These are phyloP conservation scores for Alternaria metachromatica DNA, from an alignment of 2,329 filamentous ascomycete genomes.

Conservation along the genomic window DNA sequence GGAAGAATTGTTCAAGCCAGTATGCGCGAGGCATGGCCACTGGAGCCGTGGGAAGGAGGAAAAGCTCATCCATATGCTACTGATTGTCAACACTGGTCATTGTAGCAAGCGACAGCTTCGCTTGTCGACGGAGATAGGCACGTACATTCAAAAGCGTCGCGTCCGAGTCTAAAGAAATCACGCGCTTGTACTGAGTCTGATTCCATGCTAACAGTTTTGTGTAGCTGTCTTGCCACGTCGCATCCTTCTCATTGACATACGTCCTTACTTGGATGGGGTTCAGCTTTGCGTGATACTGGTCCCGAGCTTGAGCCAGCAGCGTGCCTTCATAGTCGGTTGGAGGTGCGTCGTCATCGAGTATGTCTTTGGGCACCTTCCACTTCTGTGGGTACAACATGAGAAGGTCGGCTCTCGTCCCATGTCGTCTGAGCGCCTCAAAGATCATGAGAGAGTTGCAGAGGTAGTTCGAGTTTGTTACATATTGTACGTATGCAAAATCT, in stretches of 20 bases:
- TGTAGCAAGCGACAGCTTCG: too few relatives aligned
- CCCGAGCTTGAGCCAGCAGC: neutral
- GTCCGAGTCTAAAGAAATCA: neutral
- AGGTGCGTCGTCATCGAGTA: neutral
- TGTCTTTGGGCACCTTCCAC: neutral
- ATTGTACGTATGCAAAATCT: slow-evolving; percentile 7
- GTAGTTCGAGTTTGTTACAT: slow-evolving; percentile 39
- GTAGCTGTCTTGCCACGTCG: neutral
- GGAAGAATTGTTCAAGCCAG: slow-evolving; percentile 59
- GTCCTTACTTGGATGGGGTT: neutral
- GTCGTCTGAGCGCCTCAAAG: slow-evolving; percentile 45
- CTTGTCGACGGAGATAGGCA: neutral
- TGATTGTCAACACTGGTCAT: neutral
- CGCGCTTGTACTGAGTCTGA: neutral
- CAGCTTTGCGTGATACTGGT: too few relatives aligned
- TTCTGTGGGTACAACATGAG: slow-evolving; percentile 10
- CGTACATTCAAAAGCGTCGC: neutral
- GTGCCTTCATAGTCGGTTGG: neutral
- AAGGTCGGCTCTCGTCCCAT: slow-evolving; percentile 28
- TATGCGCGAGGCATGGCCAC: slow-evolving; percentile 74
- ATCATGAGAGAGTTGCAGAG: slow-evolving; percentile 50
- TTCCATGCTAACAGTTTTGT: neutral
- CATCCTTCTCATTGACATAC: neutral
- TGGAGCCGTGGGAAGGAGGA: slow-evolving; percentile 64
- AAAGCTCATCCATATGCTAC: slow-evolving; percentile 70